These are phyloP conservation scores for Flaveria ramosissima DNA, from an alignment of 129 eudicot genomes.

Conservation along the genomic window DNA sequence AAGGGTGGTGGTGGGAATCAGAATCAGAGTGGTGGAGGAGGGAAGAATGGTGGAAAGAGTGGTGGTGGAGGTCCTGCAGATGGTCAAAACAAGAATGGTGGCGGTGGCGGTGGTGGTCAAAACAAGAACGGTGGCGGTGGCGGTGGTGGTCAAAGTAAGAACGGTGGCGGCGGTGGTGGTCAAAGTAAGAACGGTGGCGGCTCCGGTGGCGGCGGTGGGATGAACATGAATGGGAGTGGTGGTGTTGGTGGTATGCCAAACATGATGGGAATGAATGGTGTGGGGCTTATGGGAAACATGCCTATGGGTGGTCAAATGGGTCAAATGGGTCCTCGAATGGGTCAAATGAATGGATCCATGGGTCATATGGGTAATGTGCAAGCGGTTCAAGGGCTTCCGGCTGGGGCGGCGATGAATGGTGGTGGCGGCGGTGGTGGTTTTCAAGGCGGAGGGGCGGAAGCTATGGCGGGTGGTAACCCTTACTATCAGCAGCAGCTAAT, in stretches of 20 bases:
- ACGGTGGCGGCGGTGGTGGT: conserved; percentile 42
- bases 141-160: conserved; percentile 24
- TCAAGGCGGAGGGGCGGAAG: conserved; percentile 54
- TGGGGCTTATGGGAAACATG: conserved; percentile 45
- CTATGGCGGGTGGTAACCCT: conserved; percentile 67
- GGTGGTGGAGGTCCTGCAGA: conserved; percentile 38
- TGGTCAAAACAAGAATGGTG: conserved; percentile 33
- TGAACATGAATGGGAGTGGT: conserved; percentile 42
- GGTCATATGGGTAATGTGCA: conserved; percentile 54
- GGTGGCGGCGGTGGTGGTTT: conserved; percentile 32
- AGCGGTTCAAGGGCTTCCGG: conserved; percentile 83
- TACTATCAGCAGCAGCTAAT: conserved; percentile 60
- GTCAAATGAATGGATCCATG: conserved; percentile 44
- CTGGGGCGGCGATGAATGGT: conserved; percentile 47
- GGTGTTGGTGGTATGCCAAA: conserved; percentile 73
- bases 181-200: conserved; percentile 36
- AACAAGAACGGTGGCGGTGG: conserved; percentile 36
- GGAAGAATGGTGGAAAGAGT: conserved; percentile 26
- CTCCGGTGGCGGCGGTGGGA: conserved; percentile 41
- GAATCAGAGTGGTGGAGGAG: conserved; percentile 38
- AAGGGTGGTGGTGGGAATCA: conserved; percentile 40
- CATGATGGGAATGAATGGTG: conserved; percentile 48
- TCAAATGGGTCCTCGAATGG: conserved; percentile 42
- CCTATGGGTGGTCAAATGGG: conserved; percentile 42
- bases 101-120: conserved; percentile 40